Evolutionary conservation across 257 asterid genomes (phyloP), one percentile per base, ranked within the genome.

Genomic region (Anisodus tanguticus): DNA sequence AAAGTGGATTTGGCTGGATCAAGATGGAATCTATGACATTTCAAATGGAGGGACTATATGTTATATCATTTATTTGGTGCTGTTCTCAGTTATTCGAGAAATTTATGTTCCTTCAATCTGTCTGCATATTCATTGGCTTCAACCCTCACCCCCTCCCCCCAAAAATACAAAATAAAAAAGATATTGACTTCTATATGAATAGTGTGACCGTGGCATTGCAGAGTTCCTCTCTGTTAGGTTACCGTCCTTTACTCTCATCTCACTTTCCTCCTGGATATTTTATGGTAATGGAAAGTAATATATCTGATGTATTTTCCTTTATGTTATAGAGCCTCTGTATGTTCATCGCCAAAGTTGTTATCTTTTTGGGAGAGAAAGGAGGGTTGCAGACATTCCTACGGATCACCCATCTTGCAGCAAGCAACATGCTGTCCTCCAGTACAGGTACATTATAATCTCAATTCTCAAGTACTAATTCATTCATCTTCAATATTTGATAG

Each of bases 321-420:
- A 41, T 85, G 84, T 9, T 87, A 87, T 93, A 97, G 99, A 95
- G 60, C 98, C 99, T 82, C 94, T 95, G 37, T 93, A 93, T 79
- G 95, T 97, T 58, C 98, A 97, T 87, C 98, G 98, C 55, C 96
- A 93, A 87, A 97, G 93, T 89, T 97, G 94, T 91, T 97, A 95
- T 88, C 98, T 95, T 74, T 95, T 97, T 84, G 99, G 99, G 85
- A 92, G 99, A 91, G 99, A 97, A 90, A 91, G 99, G 88, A 92
- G 97, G 86, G 94, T 97, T 81, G 98, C 98, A 63, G 98, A 95
- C 83, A 89, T 97, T 84, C 98, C 98, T 63, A 95, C 98, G 9
- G 99, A 97, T 90, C 99, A 97, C 85, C 98, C 98, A 54, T 97
- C 98, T 77, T 97, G 99, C 93, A 97, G 98, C 93, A 97, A 97